A percentile compares a stretch with the other conserved stretches of the same genome.
Evolutionary conservation across 23 red algal genomes (phyloP).

Genomic region (Gracilaria vermiculophylla): DNA sequence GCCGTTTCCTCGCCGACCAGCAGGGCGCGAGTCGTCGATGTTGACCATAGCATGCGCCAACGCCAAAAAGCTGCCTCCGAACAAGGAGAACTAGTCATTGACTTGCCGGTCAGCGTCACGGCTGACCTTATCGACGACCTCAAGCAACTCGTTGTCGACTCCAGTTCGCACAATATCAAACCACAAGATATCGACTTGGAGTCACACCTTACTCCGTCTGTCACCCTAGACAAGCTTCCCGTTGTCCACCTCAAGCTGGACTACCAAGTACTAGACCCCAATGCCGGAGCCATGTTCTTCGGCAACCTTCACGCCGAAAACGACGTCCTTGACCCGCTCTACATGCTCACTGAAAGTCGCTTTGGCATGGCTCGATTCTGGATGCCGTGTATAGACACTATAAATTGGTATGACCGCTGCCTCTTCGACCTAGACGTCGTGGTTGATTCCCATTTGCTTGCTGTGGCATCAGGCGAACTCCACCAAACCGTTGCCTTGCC

Average conservation of each 20-base stretch:
- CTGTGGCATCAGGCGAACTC: slow-evolving; percentile 58
- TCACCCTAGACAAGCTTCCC: slow-evolving; percentile 41
- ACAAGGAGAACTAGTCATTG: slow-evolving; percentile 39
- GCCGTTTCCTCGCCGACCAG: slow-evolving; percentile 13
- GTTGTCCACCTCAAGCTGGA: slow-evolving; percentile 17
- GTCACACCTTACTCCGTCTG: neutral
- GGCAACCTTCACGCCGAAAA: slow-evolving; percentile 26
- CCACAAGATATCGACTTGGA: neutral
- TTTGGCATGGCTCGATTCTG: slow-evolving; percentile 68
- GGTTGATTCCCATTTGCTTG: slow-evolving; percentile 43
- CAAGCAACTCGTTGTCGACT: neutral
- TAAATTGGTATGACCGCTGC: slow-evolving; percentile 70
- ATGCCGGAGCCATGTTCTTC: slow-evolving; percentile 42
- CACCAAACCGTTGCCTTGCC: slow-evolving; percentile 12
- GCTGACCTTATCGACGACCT: slow-evolving; percentile 60
- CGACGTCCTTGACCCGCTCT: slow-evolving; percentile 36
- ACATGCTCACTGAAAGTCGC: slow-evolving; percentile 63
- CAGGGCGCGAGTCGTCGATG: slow-evolving; percentile 8
- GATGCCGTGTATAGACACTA: slow-evolving; percentile 70
- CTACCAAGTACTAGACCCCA: slow-evolving; percentile 38
- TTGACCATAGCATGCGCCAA: slow-evolving; percentile 5
- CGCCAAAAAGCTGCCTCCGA: slow-evolving; percentile 2
- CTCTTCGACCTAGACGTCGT: slow-evolving; percentile 56
- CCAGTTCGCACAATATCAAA: neutral
- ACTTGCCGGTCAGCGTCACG: slow-evolving; percentile 24